A percentile compares a stretch with the other conserved stretches of the same genome.
These are phyloP conservation scores for Trichocladium antarcticum DNA, from an alignment of 495 filamentous ascomycete genomes.

Conservation along the genomic window DNA sequence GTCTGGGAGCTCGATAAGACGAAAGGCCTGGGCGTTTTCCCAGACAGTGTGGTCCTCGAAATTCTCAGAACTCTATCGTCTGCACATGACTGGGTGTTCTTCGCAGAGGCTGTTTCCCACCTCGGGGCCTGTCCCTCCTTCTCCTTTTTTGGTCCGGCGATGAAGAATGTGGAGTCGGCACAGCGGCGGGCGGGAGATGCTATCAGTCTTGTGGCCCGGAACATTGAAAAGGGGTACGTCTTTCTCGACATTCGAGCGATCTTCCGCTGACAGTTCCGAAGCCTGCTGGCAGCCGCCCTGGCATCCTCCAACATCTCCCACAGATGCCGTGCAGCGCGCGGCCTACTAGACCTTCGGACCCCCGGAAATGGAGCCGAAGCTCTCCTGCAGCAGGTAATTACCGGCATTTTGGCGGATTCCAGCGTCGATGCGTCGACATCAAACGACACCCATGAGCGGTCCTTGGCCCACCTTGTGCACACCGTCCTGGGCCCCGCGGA, in stretches of 20 bases:
- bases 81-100: conserved; percentile 11
- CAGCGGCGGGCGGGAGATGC: too few relatives aligned
- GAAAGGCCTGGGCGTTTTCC: conserved; percentile 8
- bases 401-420: not conserved
- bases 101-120: conserved; percentile 4
- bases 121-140: conserved; percentile 1
- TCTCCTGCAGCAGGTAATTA: not conserved
- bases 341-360: not conserved
- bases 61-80: conserved; percentile 6
- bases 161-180: too few relatives aligned
- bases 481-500: not conserved
- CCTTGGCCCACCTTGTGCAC: not conserved
- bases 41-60: not conserved
- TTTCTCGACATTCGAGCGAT: not conserved
- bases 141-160: conserved; percentile 12
- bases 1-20: conserved; percentile 5
- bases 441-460: not conserved
- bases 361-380: not conserved
- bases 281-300: not conserved
- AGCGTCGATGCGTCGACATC: not conserved
- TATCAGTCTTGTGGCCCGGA: not conserved
- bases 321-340: not conserved
- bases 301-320: not conserved
- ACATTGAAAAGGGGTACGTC: conserved; percentile 10
- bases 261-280: not conserved